Evolutionary conservation across 208 protist genomes (phyloP).

Genomic region (Wallacemonas sp.): DNA sequence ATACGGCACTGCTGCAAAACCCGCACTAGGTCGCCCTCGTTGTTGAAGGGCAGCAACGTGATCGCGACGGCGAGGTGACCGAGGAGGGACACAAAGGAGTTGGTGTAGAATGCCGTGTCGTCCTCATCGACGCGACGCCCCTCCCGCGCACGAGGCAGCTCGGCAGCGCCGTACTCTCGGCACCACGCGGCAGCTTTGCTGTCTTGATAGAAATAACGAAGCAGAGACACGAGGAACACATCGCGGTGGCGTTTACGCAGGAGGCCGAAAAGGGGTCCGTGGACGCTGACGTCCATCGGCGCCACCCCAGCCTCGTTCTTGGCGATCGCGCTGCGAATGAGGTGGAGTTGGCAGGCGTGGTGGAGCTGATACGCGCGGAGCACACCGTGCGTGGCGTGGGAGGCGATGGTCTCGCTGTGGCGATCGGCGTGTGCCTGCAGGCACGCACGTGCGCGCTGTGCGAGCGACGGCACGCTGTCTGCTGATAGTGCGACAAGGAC

Average conservation of each 20-base stretch:
- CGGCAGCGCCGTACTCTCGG: conserved; percentile 19
- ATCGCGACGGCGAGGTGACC: conserved; percentile 53
- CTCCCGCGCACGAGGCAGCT: neutral
- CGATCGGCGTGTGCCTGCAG: conserved; percentile 44
- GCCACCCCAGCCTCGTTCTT: neutral
- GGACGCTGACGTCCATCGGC: conserved; percentile 27
- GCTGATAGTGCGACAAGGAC: conserved; percentile 57
- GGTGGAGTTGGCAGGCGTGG: conserved; percentile 46
- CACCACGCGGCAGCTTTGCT: conserved; percentile 46
- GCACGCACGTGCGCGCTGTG: conserved; percentile 38
- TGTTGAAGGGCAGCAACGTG: conserved; percentile 46
- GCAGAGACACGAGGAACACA: conserved; percentile 49
- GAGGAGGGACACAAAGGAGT: conserved; percentile 54
- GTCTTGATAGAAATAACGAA: conserved; percentile 75
- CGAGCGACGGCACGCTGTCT: conserved; percentile 48
- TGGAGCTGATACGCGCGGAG: conserved; percentile 57
- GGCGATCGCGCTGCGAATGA: conserved; percentile 43
- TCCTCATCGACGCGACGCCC: neutral
- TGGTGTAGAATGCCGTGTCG: conserved; percentile 12
- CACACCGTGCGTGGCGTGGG: conserved; percentile 43
- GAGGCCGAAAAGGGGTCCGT: conserved; percentile 43
- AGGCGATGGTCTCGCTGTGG: conserved; percentile 59
- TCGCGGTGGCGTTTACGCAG: conserved; percentile 62
- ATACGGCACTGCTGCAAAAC: conserved; percentile 52
- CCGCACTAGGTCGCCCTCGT: conserved; percentile 61